Evolutionary conservation across 257 asterid species (phyloP).

Genomic region (Primulina tabacum): DNA sequence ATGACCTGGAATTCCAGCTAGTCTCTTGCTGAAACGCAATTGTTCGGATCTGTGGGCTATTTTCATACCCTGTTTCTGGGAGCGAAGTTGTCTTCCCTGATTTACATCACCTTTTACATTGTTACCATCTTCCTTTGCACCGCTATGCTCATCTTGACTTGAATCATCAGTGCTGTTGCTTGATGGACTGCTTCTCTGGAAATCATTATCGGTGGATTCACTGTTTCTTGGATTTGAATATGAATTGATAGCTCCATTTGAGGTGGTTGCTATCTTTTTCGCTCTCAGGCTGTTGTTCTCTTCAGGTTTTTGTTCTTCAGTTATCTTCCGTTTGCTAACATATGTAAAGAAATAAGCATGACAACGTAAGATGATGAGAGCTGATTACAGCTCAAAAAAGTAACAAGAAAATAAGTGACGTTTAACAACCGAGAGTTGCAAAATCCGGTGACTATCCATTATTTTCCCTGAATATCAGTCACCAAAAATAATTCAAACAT

Average conservation of each 20-base stretch:
- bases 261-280: slow-evolving; percentile 24
- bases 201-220: slow-evolving; percentile 38
- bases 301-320: slow-evolving; percentile 30
- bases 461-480: not conserved
- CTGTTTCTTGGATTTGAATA: slow-evolving; percentile 30
- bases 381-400: not conserved
- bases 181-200: slow-evolving; percentile 26
- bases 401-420: slow-evolving; percentile 2
- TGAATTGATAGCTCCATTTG: slow-evolving; percentile 29
- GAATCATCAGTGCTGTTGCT: slow-evolving; percentile 27
- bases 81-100: slow-evolving; percentile 8
- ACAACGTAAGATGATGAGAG: not conserved
- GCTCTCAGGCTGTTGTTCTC: slow-evolving; percentile 25
- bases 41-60: slow-evolving; percentile 32
- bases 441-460: not conserved
- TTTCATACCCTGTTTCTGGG: slow-evolving; percentile 29
- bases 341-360: slow-evolving; percentile 11
- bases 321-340: slow-evolving; percentile 52
- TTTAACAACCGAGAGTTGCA: not conserved
- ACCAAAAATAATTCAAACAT: not conserved
- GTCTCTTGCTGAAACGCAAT: slow-evolving; percentile 39
- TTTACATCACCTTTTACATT: slow-evolving; percentile 19
- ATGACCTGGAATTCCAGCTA: slow-evolving; percentile 44
- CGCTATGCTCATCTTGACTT: slow-evolving; percentile 37
- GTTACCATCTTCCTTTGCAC: slow-evolving; percentile 23